Evolutionary conservation across 352 stramenopile species (phyloP).

Genomic region (Phytophthora syringae): DNA sequence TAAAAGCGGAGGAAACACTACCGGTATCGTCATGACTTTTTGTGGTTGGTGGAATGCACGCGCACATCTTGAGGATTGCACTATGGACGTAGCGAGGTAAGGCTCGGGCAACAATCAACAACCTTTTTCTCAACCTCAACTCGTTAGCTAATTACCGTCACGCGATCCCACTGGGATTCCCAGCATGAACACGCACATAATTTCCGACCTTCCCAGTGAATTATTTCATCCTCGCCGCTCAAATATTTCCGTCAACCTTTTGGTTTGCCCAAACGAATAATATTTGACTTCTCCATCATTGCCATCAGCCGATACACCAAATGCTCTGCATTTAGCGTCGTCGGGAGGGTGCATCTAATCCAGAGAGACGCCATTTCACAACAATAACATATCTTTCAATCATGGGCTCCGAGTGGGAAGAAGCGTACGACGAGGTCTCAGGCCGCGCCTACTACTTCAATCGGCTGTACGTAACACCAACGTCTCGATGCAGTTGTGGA

Average conservation of each 20-base stretch:
- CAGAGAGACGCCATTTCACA: constrained; percentile 8
- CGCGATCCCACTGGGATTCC: too few relatives aligned
- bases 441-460: constrained; percentile 65
- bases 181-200: too few relatives aligned
- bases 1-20: constrained; percentile 6
- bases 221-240: too few relatives aligned
- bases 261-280: neutral
- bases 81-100: too few relatives aligned
- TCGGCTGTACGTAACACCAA: constrained; percentile 34
- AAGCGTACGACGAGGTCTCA: constrained; percentile 55
- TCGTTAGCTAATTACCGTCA: too few relatives aligned
- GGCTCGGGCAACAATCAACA: too few relatives aligned
- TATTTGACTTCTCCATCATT: neutral
- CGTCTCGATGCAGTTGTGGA: neutral
- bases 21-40: constrained; percentile 7
- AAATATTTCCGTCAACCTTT: too few relatives aligned
- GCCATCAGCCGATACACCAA: neutral
- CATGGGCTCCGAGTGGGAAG: constrained; percentile 47
- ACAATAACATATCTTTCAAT: constrained; percentile 3
- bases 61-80: constrained; percentile 14
- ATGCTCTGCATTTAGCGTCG: neutral
- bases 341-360: neutral
- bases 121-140: too few relatives aligned
- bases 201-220: too few relatives aligned
- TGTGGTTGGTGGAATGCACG: constrained; percentile 4